A percentile compares a stretch with the other conserved stretches of the same genome.
These are phyloP conservation scores for Laguncularia racemosa DNA, from an alignment of 345 rosid species.

Conservation along the genomic window DNA sequence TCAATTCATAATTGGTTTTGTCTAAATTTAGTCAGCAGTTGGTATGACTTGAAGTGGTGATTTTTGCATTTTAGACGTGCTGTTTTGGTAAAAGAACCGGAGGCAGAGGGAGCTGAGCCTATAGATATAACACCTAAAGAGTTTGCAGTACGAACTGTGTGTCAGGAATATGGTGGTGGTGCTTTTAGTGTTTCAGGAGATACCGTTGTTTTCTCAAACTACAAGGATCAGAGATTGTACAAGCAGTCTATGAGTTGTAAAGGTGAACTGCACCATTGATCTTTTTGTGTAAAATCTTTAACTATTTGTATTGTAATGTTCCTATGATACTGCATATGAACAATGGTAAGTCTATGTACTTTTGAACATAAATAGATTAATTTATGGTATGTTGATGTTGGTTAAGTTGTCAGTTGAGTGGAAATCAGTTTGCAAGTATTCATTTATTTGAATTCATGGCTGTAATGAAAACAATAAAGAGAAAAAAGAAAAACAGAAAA, in stretches of 20 bases:
- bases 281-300: background rate
- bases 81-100: conserved; percentile 60
- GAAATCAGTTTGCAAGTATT: no score
- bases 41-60: background rate
- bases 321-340: background rate
- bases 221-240: conserved; percentile 83
- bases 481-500: background rate
- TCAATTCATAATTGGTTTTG: no score
- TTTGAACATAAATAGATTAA: no score
- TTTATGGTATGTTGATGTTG: no score
- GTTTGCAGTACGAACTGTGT: conserved; percentile 61
- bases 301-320: background rate
- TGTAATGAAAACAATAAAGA: no score
- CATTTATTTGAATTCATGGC: no score
- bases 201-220: conserved; percentile 65
- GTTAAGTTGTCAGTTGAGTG: no score
- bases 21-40: no score
- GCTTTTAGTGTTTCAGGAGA: conserved; percentile 58
- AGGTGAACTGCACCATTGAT: conserved; percentile 22
- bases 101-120: conserved; percentile 44
- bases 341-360: no score
- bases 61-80: conserved; percentile 33
- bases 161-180: conserved; percentile 97
- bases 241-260: conserved; percentile 34
- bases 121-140: conserved; percentile 77